Evolutionary conservation across 352 stramenopile species (phyloP), one percentile per base, ranked within the genome.

Genomic region (Globisporangium viniferum): DNA sequence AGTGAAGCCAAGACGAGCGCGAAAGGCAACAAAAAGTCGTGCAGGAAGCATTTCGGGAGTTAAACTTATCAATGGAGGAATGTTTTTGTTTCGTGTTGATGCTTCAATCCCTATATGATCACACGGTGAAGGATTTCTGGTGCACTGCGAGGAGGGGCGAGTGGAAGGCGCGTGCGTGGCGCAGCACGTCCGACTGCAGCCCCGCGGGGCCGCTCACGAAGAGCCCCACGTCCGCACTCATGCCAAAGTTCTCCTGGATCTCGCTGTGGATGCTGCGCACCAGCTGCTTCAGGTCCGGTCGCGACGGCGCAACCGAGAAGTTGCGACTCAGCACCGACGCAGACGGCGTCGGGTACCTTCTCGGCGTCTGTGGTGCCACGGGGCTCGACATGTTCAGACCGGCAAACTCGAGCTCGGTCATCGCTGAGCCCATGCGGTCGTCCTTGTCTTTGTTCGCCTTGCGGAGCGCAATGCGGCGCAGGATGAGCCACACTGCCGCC

Each of bases 51-150:
- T 8, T 20, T 27, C 3, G 29, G 29, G 29, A 31, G 29, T 31
- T 31, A 31, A 31, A 31, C 29, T 31, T 31, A 24, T 24, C 24
- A 24, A 24, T 24, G 24, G 24, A 24, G 24, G 24, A 24, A 24
- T 24, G 24, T 24, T 24, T 24, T 24, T 24, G 24, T 24, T 24
- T 24, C 24, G 24, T 24, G 24, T 24, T 24, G 24, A 0, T 24
- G 24, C 24, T 24, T 24, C 24, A 1, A 24, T 24, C 24, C 24
- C 24, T 24, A 24, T 24, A 24, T 24, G 24, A 24, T 59, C 59
- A 88, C 68, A 88, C 60, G 7, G 79, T 56, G 41, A 88, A 88
- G 14, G 78, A 81, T 41, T 88, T 88, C 36, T 82, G 22, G 80
- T 24, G 24, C 24, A 24, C 24, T 24, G 24, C 24, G 24, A 24